These are phyloP conservation scores for Ustilago curta DNA, from an alignment of 1,284 basidiomycete genomes.

Conservation along the genomic window DNA sequence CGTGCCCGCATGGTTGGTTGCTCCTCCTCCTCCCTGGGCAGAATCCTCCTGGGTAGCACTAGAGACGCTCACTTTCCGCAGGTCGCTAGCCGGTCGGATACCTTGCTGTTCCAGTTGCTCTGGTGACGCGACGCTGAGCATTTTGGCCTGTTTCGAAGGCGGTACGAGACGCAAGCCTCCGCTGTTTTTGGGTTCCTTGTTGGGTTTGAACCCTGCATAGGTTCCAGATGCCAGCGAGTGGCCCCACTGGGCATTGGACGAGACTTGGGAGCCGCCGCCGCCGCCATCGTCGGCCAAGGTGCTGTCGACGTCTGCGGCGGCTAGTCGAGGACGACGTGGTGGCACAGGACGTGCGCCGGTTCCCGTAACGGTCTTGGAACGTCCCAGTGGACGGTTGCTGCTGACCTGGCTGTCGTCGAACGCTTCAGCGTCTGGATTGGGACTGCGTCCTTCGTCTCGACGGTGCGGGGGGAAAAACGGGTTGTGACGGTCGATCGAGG, in stretches of 20 bases:
- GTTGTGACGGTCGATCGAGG: conserved; percentile 62
- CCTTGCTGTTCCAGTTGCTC: conserved; percentile 43
- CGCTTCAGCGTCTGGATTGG: conserved; percentile 16
- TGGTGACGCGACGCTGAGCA: conserved; percentile 29
- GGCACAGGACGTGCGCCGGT: conserved; percentile 16
- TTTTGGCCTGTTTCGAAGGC: conserved; percentile 51
- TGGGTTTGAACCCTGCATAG: conserved; percentile 62
- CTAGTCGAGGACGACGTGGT: conserved; percentile 40
- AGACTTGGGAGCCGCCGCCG: conserved; percentile 15
- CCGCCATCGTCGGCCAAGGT: conserved; percentile 13
- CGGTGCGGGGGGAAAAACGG: conserved; percentile 62
- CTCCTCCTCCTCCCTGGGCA: background rate
- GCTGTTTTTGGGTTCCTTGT: conserved; percentile 46
- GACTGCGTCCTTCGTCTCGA: conserved; percentile 48
- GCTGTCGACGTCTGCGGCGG: conserved; percentile 3
- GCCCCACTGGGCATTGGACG: conserved; percentile 46
- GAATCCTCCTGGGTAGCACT: conserved; percentile 3
- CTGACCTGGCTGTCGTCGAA: conserved; percentile 44
- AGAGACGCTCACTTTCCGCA: conserved; percentile 30
- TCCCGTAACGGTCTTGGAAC: conserved; percentile 54
- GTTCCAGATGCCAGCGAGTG: conserved; percentile 56
- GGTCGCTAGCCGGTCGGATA: conserved; percentile 32
- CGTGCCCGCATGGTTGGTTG: background rate
- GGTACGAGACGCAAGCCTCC: conserved; percentile 60
- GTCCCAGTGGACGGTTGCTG: conserved; percentile 50